Evolutionary conservation across 805 yeast species (phyloP), one percentile per base, ranked within the genome.

Genomic region (Naumovozyma castellii): DNA sequence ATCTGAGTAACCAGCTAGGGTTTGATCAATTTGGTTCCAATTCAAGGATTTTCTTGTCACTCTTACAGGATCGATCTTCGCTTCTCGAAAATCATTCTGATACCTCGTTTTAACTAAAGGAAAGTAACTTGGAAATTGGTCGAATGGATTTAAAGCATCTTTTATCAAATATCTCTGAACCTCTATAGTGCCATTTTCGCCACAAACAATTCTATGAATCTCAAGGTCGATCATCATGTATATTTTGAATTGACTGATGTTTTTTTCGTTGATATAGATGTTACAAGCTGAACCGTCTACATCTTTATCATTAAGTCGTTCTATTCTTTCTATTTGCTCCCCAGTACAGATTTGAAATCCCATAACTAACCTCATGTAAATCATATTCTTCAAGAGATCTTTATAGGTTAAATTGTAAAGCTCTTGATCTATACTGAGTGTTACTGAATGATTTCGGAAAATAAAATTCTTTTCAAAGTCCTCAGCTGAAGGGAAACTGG

Each of bases 271-370:
- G 5, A 29, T 29, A n/a, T 29, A 29, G 14, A 29, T 29, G 15
- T 13, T 8, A 13, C 32, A 29, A 0, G 84, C 86, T 10, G 65
- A 54, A 17, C 57, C 53, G 14, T 54, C 59, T 18, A 81, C 65
- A 73, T 20, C 71, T 61, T 48, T 49, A 9, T 46, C 46, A 35
- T 45, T 43, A 2, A 52, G 32, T 12, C 45, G 41, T 58, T 90
- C 97, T 3, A 83, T 73, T 35, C 69, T 71, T 30, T 71, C 69
- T 1, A 84, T 90, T 18, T 65, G 67, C 0, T 75, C 72, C 0
- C 94, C 95, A 34, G 75, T 75, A 48, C 94, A 85, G 25, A 92
- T 77, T 55, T 92, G 99, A 55, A 87, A 94, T 0, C 99, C 98
- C 40, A 85, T 67, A 40, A 84, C 71, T 19, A 92, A 66, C 42